phyloP scores from a whole-genome alignment of 2,329 filamentous ascomycete genomes.

The Sporothrix pseudoabietina region DNA sequence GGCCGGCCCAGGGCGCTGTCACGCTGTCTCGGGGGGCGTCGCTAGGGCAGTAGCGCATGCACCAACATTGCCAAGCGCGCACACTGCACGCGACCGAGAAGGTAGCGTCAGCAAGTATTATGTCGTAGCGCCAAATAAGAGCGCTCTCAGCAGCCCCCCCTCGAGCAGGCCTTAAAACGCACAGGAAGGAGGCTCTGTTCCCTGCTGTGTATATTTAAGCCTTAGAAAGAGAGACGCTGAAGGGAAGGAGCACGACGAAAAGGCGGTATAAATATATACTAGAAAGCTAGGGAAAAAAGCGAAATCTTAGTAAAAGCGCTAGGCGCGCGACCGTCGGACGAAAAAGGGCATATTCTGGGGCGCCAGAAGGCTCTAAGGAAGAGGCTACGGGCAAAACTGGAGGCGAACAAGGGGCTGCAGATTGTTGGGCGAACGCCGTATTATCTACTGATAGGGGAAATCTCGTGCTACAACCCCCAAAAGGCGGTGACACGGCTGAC shows the following conservation, averaged over 20 bases:
- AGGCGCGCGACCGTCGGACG: not conserved
- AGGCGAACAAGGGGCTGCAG: not conserved
- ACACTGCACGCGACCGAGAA: conserved; percentile 11
- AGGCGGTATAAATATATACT: not conserved
- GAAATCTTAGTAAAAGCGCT: not conserved
- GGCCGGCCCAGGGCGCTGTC: conserved; percentile 12
- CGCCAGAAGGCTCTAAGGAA: not conserved
- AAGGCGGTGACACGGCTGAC: conserved; percentile 1
- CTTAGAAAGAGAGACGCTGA: not conserved
- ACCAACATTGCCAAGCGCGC: not conserved
- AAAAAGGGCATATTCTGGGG: conserved; percentile 10
- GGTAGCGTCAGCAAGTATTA: not conserved
- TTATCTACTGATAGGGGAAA: not conserved
- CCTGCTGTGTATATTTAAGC: not conserved
- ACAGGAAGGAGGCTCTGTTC: not conserved
- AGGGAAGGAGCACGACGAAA: not conserved
- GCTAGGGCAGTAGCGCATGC: conserved; percentile 10
- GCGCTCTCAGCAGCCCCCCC: not conserved
- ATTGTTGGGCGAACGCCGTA: not conserved
- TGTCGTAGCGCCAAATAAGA: not conserved
- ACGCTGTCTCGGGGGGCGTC: not conserved
- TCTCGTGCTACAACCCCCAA: not conserved
- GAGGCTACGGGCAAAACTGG: not conserved
- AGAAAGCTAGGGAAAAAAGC: not conserved
- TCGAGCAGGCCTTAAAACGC: not conserved